A percentile compares a stretch with the other conserved stretches of the same genome.
Evolutionary conservation across 805 yeast genomes (phyloP).

Genomic region (Teunomyces stri): DNA sequence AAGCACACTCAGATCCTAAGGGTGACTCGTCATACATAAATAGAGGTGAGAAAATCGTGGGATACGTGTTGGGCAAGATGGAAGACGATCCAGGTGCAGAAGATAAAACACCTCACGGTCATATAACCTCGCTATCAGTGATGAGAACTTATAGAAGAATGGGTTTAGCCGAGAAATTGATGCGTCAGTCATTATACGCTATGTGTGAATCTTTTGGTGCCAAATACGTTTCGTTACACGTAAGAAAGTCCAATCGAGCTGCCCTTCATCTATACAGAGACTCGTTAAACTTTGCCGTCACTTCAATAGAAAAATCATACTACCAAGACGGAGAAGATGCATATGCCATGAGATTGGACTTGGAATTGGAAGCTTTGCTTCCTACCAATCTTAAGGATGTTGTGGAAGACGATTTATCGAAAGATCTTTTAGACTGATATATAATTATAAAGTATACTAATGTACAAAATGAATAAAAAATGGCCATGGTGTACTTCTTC

Average conservation of each 20-base stretch:
- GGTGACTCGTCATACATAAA: constrained; percentile 64
- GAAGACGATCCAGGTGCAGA: constrained; percentile 85
- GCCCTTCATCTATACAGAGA: constrained; percentile 90
- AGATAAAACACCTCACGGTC: constrained; percentile 83
- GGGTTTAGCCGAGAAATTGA: constrained; percentile 90
- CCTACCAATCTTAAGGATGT: constrained; percentile 50
- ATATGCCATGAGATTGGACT: constrained; percentile 81
- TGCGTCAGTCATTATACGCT: constrained; percentile 81
- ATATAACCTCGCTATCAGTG: constrained; percentile 89
- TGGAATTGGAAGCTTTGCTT: constrained; percentile 57
- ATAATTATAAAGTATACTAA: not conserved
- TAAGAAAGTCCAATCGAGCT: constrained; percentile 88
- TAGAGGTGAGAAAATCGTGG: constrained; percentile 81
- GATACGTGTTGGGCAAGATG: constrained; percentile 94
- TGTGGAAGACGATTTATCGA: constrained; percentile 52
- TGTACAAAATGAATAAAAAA: constrained; percentile 1
- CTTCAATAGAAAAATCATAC: constrained; percentile 80
- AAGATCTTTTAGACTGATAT: constrained; percentile 27
- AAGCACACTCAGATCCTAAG: constrained; percentile 36
- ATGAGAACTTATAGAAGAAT: constrained; percentile 93
- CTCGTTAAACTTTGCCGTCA: constrained; percentile 77
- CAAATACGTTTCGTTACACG: constrained; percentile 84
- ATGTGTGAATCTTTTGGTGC: constrained; percentile 80
- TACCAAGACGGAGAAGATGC: constrained; percentile 99
- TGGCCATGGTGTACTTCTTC: constrained; percentile 7